Percentiles rank a stretch among this genome's conserved stretches.
These are phyloP conservation scores for Isatis tinctoria DNA, from an alignment of 345 rosid species.

Conservation along the genomic window DNA sequence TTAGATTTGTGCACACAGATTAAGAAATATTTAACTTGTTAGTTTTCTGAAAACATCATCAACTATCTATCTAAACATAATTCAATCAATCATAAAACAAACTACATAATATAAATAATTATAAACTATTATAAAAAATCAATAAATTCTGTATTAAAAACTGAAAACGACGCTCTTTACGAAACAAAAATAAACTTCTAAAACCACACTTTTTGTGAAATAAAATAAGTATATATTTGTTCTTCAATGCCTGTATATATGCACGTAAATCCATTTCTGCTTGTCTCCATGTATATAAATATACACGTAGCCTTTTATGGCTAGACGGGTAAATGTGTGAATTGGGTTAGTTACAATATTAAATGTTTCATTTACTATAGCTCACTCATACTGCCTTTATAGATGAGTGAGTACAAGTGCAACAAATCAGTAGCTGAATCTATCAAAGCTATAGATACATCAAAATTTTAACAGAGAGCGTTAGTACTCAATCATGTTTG, in stretches of 20 bases:
- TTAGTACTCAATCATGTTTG: neutral
- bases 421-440: slow-evolving; percentile 8
- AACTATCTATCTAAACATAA: too few relatives aligned
- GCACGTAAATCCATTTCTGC: neutral
- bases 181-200: too few relatives aligned
- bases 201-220: too few relatives aligned
- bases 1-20: too few relatives aligned
- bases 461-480: neutral
- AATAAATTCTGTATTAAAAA: too few relatives aligned
- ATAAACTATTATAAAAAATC: too few relatives aligned
- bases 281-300: neutral
- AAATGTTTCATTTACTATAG: slow-evolving; percentile 14
- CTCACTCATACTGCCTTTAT: neutral
- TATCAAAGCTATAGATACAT: neutral
- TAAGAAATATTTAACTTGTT: too few relatives aligned
- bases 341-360: slow-evolving; percentile 9
- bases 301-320: neutral
- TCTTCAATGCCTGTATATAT: neutral
- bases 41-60: too few relatives aligned
- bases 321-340: neutral
- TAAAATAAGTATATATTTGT: too few relatives aligned
- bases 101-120: too few relatives aligned
- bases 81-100: too few relatives aligned
- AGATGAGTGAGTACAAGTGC: neutral
- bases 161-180: too few relatives aligned